Evolutionary conservation across 495 filamentous ascomycete genomes (phyloP).

Genomic region (Neohortaea acidophila): DNA sequence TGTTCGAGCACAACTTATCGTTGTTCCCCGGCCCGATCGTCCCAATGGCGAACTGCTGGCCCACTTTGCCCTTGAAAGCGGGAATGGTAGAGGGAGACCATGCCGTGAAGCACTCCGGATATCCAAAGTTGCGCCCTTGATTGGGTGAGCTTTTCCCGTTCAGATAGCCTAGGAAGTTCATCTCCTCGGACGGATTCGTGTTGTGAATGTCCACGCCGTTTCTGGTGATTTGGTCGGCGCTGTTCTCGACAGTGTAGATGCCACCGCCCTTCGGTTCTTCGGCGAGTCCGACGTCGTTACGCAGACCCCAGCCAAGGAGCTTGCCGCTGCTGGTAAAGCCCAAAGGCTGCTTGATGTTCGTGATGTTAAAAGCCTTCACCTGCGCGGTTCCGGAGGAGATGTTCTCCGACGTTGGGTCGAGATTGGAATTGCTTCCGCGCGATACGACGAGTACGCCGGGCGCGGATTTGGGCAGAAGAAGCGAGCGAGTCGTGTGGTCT

Average conservation of each 20-base stretch:
- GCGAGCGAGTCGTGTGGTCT: slow-evolving; percentile 49
- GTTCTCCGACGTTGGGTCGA: slow-evolving; percentile 37
- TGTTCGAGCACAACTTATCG: slow-evolving; percentile 20
- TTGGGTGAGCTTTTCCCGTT: slow-evolving; percentile 28
- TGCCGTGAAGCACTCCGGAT: slow-evolving; percentile 50
- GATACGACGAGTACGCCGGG: slow-evolving; percentile 43
- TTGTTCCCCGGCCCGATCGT: slow-evolving; percentile 23
- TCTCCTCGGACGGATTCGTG: slow-evolving; percentile 59
- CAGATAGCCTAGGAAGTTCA: slow-evolving; percentile 55
- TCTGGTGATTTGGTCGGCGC: slow-evolving; percentile 46
- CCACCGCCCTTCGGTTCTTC: slow-evolving; percentile 39
- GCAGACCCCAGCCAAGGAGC: slow-evolving; percentile 53
- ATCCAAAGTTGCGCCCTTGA: slow-evolving; percentile 46
- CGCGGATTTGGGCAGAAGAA: slow-evolving; percentile 39
- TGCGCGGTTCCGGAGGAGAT: slow-evolving; percentile 42
- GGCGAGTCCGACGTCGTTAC: slow-evolving; percentile 54
- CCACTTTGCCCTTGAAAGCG: slow-evolving; percentile 28
- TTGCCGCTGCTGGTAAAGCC: slow-evolving; percentile 36
- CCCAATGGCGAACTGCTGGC: slow-evolving; percentile 36
- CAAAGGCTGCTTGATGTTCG: slow-evolving; percentile 27
- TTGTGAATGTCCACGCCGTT: slow-evolving; percentile 45
- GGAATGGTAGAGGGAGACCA: slow-evolving; percentile 42
- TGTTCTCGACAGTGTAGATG: slow-evolving; percentile 61
- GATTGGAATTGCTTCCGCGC: slow-evolving; percentile 44
- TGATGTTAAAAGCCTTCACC: slow-evolving; percentile 49